Base-by-base conservation (phyloP, 805 yeast genomes). In the Kluyveromyces lactis region DNA sequence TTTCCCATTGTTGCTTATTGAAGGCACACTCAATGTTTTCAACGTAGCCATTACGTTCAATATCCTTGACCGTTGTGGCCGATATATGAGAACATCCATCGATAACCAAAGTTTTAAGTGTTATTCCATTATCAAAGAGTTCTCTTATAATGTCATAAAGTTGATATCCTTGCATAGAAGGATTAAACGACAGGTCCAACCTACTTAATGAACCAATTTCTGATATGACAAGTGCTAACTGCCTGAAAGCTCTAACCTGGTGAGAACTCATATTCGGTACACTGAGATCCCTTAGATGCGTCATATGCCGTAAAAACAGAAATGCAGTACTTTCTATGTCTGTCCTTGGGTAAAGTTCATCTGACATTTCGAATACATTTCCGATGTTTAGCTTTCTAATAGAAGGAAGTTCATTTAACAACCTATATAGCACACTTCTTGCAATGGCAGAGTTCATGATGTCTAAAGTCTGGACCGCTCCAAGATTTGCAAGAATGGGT, bases 391-490 rank as follows among this genome's bases (percentile, higher is more conserved):
- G 30, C 24, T 26, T 42, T 23, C 31, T 39, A 5, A 57, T 28
- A 1, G 38, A 34, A 13, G 45, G 27, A 5, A 51, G 18, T 17
- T 39, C 45, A 9, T 49, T 35, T 1, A 50, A 18, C 17, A 57
- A 34, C 27, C 48, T 37, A 11, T 40, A 26, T 15, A 58, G 34
- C 2, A 55, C 56, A 6, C 39, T 19, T 3, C 59, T 59, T 19
- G 55, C 50, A 11, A 58, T 53, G 5, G 58, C 56, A 1, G 55
- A 47, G 9, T 56, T 51, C 63, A 57, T 58, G 17, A 55, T 36
- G 40, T 58, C 63, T 6, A 56, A 35, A 10, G 39, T 30, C 17
- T 39, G 43, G 26, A 57, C 18, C 24, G 45, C 37, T 26, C 36
- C 35, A 1, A 57, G 33, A n/a, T 39, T 39, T 18, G 21, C 10